Base-by-base conservation (phyloP, 78 protist species). In the Dictyostelium capitatum region DNA sequence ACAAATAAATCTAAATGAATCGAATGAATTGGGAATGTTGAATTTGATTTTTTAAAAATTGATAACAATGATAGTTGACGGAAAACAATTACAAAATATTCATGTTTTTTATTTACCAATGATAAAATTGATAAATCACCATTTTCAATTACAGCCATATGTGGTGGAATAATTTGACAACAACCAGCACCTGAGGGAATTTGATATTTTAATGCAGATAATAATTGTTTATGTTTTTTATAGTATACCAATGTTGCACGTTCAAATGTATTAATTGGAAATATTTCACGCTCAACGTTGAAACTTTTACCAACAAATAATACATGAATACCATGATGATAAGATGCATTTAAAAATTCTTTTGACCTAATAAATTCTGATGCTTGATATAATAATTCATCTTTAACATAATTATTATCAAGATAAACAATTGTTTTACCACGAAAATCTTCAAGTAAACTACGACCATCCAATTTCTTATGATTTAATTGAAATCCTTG, bases 281-380 rank as follows among this genome's bases (percentile, higher is more conserved):
- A 37, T 12, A 77, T 28, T 51, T 77, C 82, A 12, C n/a, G 12
- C 15, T 46, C 51, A 15, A 77, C n/a, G 9, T 53, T 23, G 11
- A 77, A 77, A 15, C 14, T 23, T 25, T 67, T 72, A 56, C 95
- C 95, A 51, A 32, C 48, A 25, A 90, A 28, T 20, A 79, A 32
- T 1, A 69, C 59, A 32, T 90, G 79, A 30, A 90, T 80, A 65
- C 95, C 95, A 23, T 80, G 78, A 75, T 59, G 59, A 11, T 82
- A 41, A 10, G 89, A 87, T 8, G 95, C 95, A 28, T 74, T 41
- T 32, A 81, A 90, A 28, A 90, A 46, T 20, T 90, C 95, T 62
- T 32, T 48, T 12, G 89, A 32, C 37, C 74, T n/a, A 19, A 72
- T 32, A 30, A 37, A 90, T 19, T 32, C 62, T 17, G 74, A 54